Evolutionary conservation across 2,329 filamentous ascomycete genomes (phyloP), one percentile per base, ranked within the genome.

Genomic region (Cladorrhinum sp.): DNA sequence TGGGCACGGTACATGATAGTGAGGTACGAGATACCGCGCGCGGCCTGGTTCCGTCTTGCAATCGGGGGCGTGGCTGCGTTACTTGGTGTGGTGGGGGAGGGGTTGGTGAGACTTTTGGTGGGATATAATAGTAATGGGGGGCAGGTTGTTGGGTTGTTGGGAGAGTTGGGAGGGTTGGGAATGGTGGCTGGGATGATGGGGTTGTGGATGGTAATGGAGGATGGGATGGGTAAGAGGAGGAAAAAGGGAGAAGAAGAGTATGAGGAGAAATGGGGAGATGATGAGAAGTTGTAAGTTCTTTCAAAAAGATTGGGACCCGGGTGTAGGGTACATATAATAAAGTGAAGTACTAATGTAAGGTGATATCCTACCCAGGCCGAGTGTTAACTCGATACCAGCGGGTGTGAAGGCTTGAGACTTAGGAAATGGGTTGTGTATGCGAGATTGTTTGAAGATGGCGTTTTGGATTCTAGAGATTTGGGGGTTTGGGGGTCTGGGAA

Each of bases 11-110:
- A 62, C 41, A 24, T 72, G 24, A 63, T 73, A 50, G 57, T 65
- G 12, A 62, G 63, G 32, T 72, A 66, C 58, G 65, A 72, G 49
- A 61, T 75, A 2, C 73, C 74, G 1, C 66, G 67, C 16, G 64
- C 68, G 1, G 55, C 24, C 29, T 56, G 62, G 8, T 73, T 75
- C 45, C 64, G 74, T 25, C 51, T 74, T 2, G 71, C 70, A 22
- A 67, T 74, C 29, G 73, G 74, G 23, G 61, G 22, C 5, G 32
- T 67, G 24, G 69, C 69, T 1, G 61, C 67, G 9, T 57, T 58
- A 12, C 66, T 72, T 6, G 67, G 70, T 64, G 12, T 67, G 16
- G 3, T 64, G 3, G 65, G 63, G 2, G 69, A 69, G 55, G 55
- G 62, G 41, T 18, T 67, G 6, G 59, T 61, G 0, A 60, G 60